Conservation (phyloP, 306 rosid species). For the Albizia julibrissin region DNA sequence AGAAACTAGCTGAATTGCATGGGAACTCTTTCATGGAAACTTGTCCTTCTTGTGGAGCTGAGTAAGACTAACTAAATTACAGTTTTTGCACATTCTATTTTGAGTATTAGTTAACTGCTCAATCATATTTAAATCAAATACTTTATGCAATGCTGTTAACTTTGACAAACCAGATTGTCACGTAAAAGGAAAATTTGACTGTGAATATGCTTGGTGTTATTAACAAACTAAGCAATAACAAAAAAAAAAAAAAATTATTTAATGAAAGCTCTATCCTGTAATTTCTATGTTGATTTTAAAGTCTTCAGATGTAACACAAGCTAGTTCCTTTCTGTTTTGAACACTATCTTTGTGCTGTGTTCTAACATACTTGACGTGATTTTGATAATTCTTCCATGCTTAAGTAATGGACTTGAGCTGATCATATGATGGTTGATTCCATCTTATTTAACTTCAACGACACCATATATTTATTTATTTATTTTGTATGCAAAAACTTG, state of each 20-base stretch:
- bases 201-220: neutral
- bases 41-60: slow-evolving; percentile 87
- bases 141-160: neutral
- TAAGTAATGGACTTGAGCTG: neutral
- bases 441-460: neutral
- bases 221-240: neutral
- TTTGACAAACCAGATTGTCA: neutral
- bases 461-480: neutral
- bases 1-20: slow-evolving; percentile 91
- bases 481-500: neutral
- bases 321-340: neutral
- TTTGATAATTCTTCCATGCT: neutral
- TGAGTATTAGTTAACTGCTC: neutral
- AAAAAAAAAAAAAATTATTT: neutral
- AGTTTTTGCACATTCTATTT: slow-evolving; percentile 15
- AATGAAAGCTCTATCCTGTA: neutral
- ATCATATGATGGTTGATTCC: neutral
- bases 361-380: neutral
- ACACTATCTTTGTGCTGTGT: neutral
- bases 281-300: neutral
- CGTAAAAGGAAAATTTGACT: neutral
- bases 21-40: slow-evolving; percentile 98
- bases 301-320: neutral
- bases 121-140: neutral
- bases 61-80: slow-evolving; percentile 56